phyloP scores from a whole-genome alignment of 164 flowering plant species.

The Echeveria elegans region DNA sequence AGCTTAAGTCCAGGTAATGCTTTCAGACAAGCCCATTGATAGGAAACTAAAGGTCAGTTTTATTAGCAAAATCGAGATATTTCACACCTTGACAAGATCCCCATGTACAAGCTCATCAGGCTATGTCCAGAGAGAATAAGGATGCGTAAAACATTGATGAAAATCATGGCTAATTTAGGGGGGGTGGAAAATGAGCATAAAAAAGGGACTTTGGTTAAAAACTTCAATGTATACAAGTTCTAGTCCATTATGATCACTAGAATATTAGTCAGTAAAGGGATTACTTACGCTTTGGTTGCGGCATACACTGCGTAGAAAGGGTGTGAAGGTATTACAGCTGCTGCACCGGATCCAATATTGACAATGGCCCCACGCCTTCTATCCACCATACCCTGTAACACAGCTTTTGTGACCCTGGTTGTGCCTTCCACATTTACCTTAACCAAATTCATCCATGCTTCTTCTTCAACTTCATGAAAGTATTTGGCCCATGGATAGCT shows the following conservation, averaged over 20 bases:
- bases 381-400: constrained; percentile 29
- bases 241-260: neutral
- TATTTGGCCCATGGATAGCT: constrained; percentile 37
- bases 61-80: neutral
- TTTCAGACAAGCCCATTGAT: neutral
- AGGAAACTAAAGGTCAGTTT: neutral
- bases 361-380: constrained; percentile 44
- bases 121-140: too few relatives aligned
- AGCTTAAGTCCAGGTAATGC: neutral
- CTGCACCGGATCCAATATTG: constrained; percentile 46
- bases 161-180: too few relatives aligned
- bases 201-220: too few relatives aligned
- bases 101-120: neutral
- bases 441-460: constrained; percentile 27
- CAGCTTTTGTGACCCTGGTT: constrained; percentile 31
- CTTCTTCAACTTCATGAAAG: constrained; percentile 49
- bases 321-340: constrained; percentile 37
- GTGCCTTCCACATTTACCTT: constrained; percentile 41
- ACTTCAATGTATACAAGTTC: neutral
- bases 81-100: neutral
- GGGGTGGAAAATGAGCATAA: too few relatives aligned
- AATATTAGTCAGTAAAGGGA: neutral
- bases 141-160: too few relatives aligned
- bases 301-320: constrained; percentile 48
- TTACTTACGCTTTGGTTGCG: constrained; percentile 54